Evolutionary conservation across 2,329 filamentous ascomycete species (phyloP), one percentile per base, ranked within the genome.

Genomic region (Sarocladiaceae sp.): DNA sequence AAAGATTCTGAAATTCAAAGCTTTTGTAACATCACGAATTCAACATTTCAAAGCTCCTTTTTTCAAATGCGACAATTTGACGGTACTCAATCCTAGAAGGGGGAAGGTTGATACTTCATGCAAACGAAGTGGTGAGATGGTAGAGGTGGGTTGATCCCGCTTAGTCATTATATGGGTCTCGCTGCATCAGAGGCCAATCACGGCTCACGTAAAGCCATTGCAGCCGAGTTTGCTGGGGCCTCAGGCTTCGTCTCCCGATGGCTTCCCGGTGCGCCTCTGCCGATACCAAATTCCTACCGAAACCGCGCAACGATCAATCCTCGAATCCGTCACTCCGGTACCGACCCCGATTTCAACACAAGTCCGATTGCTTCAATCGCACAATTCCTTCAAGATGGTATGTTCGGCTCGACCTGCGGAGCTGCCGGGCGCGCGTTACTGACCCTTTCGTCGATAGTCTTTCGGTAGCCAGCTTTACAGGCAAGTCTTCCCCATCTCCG

Each of bases 381-480:
- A 60, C 59, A 33, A 40, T 56, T 53, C 48, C 54, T 58, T 57
- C 64, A 71, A 60, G 55, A 72, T 72, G 70, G 70, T 72, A 66
- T 63, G 66, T 20, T 17, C 15, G 20, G 4, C 11, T 8, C 18
- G 39, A 2, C 28, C 20, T 12, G 2, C 17, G 18, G 11, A 18
- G 6, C n/a, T 47, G 12, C 11, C 47, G 29, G 20, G n/a, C 17
- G 44, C 52, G 62, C 69, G 71, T 70, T 72, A 67, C 62, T 60
- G 66, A 62, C 66, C 65, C 51, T 52, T 44, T 40, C 42, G 37
- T 28, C 23, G 52, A 54, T 57, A 72, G 70, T 64, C 70, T 60
- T 54, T 70, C 66, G 57, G 56, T 57, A 67, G 63, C 61, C 61
- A 63, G 37, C 56, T 72, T 60, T 72, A 72, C 66, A 66, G 64